These are phyloP conservation scores for Sarocladium kiliense DNA, from an alignment of 2,329 filamentous ascomycete species.

Conservation along the genomic window DNA sequence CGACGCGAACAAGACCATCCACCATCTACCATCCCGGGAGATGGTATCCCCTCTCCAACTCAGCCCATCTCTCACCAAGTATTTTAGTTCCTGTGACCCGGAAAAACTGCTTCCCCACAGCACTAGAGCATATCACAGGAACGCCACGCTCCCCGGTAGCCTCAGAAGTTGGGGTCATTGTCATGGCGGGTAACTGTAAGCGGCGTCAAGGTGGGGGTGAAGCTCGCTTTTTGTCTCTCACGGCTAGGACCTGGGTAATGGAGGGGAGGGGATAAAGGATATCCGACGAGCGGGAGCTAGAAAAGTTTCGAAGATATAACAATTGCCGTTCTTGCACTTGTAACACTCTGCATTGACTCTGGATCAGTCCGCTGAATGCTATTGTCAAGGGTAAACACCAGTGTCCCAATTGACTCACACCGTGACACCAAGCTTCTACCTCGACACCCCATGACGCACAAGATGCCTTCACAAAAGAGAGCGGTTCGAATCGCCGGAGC, in stretches of 20 bases:
- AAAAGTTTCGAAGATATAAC: background rate
- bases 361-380: background rate
- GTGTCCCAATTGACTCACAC: background rate
- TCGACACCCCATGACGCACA: background rate
- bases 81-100: background rate
- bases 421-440: too few species aligned
- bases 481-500: conserved; percentile 36
- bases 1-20: background rate
- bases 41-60: conserved; percentile 4
- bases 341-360: background rate
- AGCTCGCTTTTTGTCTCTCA: background rate
- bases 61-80: too few species aligned
- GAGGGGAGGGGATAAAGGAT: background rate
- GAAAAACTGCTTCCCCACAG: background rate
- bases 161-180: background rate
- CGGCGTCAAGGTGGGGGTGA: background rate
- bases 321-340: background rate
- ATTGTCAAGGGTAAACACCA: background rate
- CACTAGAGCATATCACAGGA: background rate
- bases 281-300: background rate
- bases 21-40: background rate
- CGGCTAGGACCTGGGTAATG: background rate
- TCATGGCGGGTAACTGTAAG: conserved; percentile 6
- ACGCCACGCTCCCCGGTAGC: background rate
- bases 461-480: conserved; percentile 23